Evolutionary conservation across 2,329 filamentous ascomycete genomes (phyloP), one percentile per base, ranked within the genome.

Genomic region (Aspergillus puulaauensis): DNA sequence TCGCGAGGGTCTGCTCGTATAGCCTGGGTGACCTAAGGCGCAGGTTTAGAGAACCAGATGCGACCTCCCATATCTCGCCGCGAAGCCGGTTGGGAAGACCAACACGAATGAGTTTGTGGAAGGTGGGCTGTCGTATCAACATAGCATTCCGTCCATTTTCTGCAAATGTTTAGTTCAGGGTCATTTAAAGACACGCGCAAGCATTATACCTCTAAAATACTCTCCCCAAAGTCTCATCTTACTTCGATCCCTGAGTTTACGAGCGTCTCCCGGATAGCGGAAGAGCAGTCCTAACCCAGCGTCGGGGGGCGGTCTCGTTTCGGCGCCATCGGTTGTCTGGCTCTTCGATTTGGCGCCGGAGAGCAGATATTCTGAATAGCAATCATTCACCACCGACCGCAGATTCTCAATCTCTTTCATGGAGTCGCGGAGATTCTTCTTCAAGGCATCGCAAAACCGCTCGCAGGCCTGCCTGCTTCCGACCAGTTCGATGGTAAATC

Each of bases 201-300:
- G 43, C 35, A 39, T 59, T 66, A 57, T 69, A 76, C 79, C 75
- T 73, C 91, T 85, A 60, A 99, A 82, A 73, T 99, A 99, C 76
- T 99, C 95, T 57, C 90, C 91, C 95, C 95, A 99, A 41, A 99
- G 78, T 46, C 95, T 85, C 90, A 99, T 98, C 80, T 99, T 99
- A 70, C 93, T 96, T 57, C 92, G 85, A 73, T 99, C 95, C 65
- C 95, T 85, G 59, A 98, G 82, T 77, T 98, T 98, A 71, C 93
- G 90, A 39, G 93, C 86, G 77, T 99, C 96, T 56, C 95, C 95
- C 1, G 95, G 95, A 70, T 99, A 99, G 68, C 89, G 87, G 75
- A 97, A 99, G 14, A 96, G 76, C 84, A 96, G 90, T 37, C 95
- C 95, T 37, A 99, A 80, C 1, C 95, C 95, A 21, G 93, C 95